Conservation (phyloP, 2,329 filamentous ascomycete genomes). For the Delphinella strobiligena region DNA sequence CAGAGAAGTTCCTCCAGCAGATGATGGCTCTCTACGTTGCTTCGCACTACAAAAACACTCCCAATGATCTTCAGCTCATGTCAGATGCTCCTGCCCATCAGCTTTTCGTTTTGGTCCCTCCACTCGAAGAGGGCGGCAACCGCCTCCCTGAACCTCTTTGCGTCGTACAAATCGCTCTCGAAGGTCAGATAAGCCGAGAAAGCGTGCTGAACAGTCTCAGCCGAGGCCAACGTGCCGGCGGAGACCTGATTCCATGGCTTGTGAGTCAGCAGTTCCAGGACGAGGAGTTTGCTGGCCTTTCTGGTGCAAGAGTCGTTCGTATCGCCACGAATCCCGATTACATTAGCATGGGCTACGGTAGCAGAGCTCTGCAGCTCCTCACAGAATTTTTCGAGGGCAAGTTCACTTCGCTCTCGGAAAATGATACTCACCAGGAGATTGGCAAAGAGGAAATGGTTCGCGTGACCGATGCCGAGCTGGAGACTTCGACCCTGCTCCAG, state of each 20-base stretch:
- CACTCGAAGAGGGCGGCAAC: slow-evolving; percentile 62
- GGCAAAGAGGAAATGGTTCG: slow-evolving; percentile 51
- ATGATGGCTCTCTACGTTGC: slow-evolving; percentile 98
- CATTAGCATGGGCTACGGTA: slow-evolving; percentile 82
- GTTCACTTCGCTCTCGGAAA: slow-evolving; percentile 72
- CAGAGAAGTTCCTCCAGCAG: slow-evolving; percentile 92
- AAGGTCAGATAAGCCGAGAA: slow-evolving; percentile 87
- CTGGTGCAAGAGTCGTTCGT: slow-evolving; percentile 80
- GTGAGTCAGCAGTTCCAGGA: slow-evolving; percentile 98
- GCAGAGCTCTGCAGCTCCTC: slow-evolving; percentile 74
- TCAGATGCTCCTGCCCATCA: slow-evolving; percentile 95
- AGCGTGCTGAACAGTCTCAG: slow-evolving; percentile 85
- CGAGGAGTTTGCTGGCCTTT: slow-evolving; percentile 86
- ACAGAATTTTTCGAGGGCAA: slow-evolving; percentile 91
- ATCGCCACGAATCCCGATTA: slow-evolving; percentile 97
- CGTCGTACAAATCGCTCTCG: slow-evolving; percentile 85
- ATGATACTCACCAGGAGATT: slow-evolving; percentile 34
- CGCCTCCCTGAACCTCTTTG: slow-evolving; percentile 85
- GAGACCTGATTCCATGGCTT: slow-evolving; percentile 94
- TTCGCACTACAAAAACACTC: slow-evolving; percentile 95
- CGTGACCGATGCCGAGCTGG: slow-evolving; percentile 71
- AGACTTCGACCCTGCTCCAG: slow-evolving; percentile 61
- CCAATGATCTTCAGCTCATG: slow-evolving; percentile 97
- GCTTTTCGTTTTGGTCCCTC: slow-evolving; percentile 84
- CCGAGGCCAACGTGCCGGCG: slow-evolving; percentile 75